phyloP scores from a whole-genome alignment of 2,329 filamentous ascomycete species.

The Fusarium sterilihyphosum region DNA sequence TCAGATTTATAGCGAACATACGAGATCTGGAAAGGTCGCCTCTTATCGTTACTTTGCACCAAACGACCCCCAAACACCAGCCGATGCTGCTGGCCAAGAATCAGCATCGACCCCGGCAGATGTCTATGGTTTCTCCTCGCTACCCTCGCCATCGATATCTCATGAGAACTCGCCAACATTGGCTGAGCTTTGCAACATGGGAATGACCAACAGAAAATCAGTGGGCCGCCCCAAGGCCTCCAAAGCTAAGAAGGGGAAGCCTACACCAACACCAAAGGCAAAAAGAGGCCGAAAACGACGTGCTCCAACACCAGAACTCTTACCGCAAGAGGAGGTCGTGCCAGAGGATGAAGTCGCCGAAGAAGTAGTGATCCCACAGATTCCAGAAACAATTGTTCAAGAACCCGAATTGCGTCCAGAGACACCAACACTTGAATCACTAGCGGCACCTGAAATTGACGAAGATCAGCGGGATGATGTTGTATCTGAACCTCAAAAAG shows the following conservation, averaged over 20 bases:
- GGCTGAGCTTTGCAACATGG: conserved; percentile 42
- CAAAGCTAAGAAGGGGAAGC: conserved; percentile 20
- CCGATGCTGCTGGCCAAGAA: not conserved
- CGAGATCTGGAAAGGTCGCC: conserved; percentile 50
- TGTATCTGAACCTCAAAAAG: not conserved
- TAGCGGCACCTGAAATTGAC: not conserved
- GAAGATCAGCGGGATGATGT: not conserved
- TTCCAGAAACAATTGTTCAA: not conserved
- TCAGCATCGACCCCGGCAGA: not conserved
- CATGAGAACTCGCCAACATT: conserved; percentile 27
- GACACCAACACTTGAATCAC: not conserved
- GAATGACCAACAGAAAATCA: conserved; percentile 33
- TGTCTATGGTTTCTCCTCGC: conserved; percentile 32
- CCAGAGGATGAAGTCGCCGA: not conserved
- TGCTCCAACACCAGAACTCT: not conserved
- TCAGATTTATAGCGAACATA: conserved; percentile 50
- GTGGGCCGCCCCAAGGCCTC: conserved; percentile 42
- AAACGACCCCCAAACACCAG: not conserved
- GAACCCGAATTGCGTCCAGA: not conserved
- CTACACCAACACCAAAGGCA: not conserved
- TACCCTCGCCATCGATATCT: conserved; percentile 1
- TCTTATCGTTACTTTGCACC: conserved; percentile 48
- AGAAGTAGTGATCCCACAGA: not conserved
- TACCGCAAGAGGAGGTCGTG: not conserved
- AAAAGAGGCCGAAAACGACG: conserved; percentile 11